These are phyloP conservation scores for Cercospora sp. DNA, from an alignment of 2,329 filamentous ascomycete species.

Conservation along the genomic window DNA sequence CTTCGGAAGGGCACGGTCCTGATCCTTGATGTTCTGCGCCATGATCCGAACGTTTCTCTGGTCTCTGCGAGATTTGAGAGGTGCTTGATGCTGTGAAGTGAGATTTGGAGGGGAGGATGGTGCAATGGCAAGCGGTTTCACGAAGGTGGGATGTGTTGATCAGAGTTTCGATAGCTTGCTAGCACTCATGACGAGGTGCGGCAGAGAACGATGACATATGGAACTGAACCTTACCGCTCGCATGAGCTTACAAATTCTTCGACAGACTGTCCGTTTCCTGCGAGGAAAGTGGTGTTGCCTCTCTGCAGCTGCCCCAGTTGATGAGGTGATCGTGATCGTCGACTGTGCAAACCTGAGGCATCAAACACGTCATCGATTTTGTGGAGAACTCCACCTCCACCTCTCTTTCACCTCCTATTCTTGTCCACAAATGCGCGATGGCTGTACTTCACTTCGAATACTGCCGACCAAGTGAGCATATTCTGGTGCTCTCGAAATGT, in stretches of 20 bases:
- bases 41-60: not conserved
- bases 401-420: not conserved
- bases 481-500: not conserved
- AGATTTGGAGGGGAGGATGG: not conserved
- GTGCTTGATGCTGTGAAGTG: not conserved
- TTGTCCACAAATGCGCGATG: not conserved
- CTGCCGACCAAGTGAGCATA: not conserved
- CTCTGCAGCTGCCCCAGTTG: not conserved
- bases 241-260: not conserved
- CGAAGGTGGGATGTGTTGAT: not conserved
- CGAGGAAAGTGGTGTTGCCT: not conserved
- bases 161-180: not conserved
- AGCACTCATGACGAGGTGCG: not conserved
- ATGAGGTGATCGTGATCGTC: not conserved
- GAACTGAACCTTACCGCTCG: not conserved
- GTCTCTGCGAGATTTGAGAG: too few relatives aligned
- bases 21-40: slow-evolving; percentile 10
- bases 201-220: not conserved
- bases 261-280: not conserved
- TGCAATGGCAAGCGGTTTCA: not conserved
- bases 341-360: not conserved
- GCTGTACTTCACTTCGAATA: not conserved
- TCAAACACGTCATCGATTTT: not conserved
- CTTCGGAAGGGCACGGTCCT: slow-evolving; percentile 25
- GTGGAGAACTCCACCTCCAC: not conserved